These are phyloP conservation scores for Ceratocystis diversiconidia DNA, from an alignment of 2,329 filamentous ascomycete species.

Conservation along the genomic window DNA sequence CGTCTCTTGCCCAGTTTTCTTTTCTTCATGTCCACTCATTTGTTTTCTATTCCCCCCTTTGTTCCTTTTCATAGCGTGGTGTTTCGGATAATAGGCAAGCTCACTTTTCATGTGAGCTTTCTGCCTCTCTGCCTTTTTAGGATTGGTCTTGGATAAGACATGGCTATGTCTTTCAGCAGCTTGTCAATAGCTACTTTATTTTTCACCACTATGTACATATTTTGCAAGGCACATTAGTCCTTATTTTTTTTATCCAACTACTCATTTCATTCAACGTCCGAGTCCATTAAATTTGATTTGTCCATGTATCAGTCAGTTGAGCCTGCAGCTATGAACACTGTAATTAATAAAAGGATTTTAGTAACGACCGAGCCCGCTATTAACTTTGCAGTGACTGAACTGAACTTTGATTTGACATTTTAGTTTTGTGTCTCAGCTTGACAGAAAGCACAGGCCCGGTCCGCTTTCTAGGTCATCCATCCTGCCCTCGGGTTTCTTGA, in stretches of 20 bases:
- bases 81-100: not conserved
- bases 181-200: not conserved
- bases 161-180: not conserved
- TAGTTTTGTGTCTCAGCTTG: not conserved
- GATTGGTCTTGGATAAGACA: not conserved
- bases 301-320: not conserved
- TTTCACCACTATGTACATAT: conserved; percentile 4
- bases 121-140: not conserved
- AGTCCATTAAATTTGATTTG: not conserved
- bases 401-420: not conserved
- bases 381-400: not conserved
- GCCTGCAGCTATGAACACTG: not conserved
- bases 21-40: conserved; percentile 3
- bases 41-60: conserved; percentile 6
- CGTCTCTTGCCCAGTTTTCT: conserved; percentile 7
- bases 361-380: not conserved
- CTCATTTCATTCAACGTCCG: not conserved
- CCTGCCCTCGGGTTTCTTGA: not conserved
- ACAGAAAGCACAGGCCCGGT: conserved; percentile 2
- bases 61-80: conserved; percentile 9
- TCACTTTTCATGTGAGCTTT: not conserved
- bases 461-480: not conserved
- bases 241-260: not conserved
- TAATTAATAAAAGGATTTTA: not conserved
- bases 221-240: not conserved